Evolutionary conservation across 2,329 filamentous ascomycete genomes (phyloP), one percentile per base, ranked within the genome.

Genomic region (Aaosphaeria arxii): DNA sequence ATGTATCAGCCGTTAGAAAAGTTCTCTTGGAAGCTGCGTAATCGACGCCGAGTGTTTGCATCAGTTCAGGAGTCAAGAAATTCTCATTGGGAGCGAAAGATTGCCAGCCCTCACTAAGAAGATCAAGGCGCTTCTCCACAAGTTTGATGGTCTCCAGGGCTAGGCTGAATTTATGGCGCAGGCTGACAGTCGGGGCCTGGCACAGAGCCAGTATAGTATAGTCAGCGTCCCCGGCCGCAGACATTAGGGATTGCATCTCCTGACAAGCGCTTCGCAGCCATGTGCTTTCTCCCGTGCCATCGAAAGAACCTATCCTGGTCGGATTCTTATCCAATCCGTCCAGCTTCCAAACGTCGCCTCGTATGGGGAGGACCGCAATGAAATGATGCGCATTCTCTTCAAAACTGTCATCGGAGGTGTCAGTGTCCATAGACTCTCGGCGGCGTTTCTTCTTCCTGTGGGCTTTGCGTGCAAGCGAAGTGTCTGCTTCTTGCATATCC

Each of bases 281-380:
- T 58, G 86, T 77, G 5, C 73, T 66, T 1, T 54, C 57, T 4
- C 46, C 35, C 2, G 38, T 36, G 0, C 52, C 32, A 5, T 62
- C 71, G 62, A 78, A 72, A 42, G 67, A 57, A 24, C 71, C 74
- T 47, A 91, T 74, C 47, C 77, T 80, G 32, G 83, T 79, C 3
- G 90, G 92, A 54, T 85, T 82, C 39, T 75, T 75, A 65, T 91
- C 84, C 24, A 96, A 75, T 4, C 92, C 92, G 68, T 97, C 92
- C 5, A 97, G 82, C 66, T 91, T 89, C 90, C 90, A 96, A 11
- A 96, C 81, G 47, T 82, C 76, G 2, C 82, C 85, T n/a, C 80
- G 77, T 11, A 84, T 80, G 2, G 89, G 89, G 30, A 96, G 84
- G 63, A 92, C 96, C 5, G 91, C 91, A 54, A 95, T 87, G 68